phyloP scores from a whole-genome alignment of 1,284 basidiomycete species.

The Leccinum subatratum region DNA sequence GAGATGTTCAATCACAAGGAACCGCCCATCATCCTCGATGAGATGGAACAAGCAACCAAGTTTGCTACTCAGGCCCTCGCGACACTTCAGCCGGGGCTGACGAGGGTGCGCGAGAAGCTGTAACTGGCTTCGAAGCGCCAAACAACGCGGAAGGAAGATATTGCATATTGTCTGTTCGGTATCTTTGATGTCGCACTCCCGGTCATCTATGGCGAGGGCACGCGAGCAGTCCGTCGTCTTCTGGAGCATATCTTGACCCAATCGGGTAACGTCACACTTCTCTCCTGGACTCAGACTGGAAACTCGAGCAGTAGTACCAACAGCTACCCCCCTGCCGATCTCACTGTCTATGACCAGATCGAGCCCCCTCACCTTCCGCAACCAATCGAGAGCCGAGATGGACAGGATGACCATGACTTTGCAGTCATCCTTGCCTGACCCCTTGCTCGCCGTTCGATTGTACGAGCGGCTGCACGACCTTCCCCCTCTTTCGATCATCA shows the following conservation, averaged over 20 bases:
- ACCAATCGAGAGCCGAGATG: neutral
- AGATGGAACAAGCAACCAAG: neutral
- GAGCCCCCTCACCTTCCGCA: neutral
- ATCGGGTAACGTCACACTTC: neutral
- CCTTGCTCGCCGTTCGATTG: too few species aligned
- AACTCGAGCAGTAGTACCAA: neutral
- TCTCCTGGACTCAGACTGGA: neutral
- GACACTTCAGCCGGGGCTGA: neutral
- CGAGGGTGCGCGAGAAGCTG: neutral
- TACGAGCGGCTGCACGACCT: too few species aligned
- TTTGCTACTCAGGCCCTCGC: neutral
- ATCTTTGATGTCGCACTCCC: too few species aligned
- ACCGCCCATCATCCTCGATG: neutral
- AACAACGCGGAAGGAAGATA: too few species aligned
- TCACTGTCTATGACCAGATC: neutral
- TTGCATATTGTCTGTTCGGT: too few species aligned
- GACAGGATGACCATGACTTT: neutral
- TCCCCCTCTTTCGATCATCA: too few species aligned
- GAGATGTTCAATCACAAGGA: neutral
- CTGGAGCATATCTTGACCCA: too few species aligned
- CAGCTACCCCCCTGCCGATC: neutral
- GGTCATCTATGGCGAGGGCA: too few species aligned
- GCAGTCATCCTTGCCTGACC: too few species aligned
- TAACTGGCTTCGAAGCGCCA: too few species aligned
- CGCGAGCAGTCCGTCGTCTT: too few species aligned